Conservation (phyloP, 352 stramenopile species). For the Thalassiosira delicatula region DNA sequence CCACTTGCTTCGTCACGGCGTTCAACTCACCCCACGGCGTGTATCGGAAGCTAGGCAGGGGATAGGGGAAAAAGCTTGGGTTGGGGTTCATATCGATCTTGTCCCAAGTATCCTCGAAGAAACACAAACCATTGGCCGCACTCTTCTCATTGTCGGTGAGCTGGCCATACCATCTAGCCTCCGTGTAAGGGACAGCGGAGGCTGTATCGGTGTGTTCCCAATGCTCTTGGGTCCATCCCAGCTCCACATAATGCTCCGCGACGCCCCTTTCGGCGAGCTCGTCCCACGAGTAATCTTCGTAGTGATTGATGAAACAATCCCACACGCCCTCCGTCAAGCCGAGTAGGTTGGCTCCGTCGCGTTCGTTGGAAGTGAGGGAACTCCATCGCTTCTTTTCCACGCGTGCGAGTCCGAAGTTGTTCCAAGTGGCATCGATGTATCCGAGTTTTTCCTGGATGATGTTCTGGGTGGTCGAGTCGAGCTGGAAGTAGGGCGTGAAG, state of each 20-base stretch:
- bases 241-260: not conserved
- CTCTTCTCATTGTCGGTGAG: conserved; percentile 5
- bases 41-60: conserved; percentile 56
- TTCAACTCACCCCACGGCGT: conserved; percentile 46
- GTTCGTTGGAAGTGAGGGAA: not conserved
- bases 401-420: conserved; percentile 10
- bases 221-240: conserved; percentile 6
- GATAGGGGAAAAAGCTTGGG: conserved; percentile 15
- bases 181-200: too few relatives aligned
- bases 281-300: conserved; percentile 33
- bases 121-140: conserved; percentile 28
- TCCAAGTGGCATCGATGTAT: conserved; percentile 41
- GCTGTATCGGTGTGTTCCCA: not conserved
- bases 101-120: conserved; percentile 32
- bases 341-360: conserved; percentile 1
- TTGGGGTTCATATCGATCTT: conserved; percentile 4
- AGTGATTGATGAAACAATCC: conserved; percentile 70
- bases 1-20: conserved; percentile 9
- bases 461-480: not conserved
- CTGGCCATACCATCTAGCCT: not conserved
- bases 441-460: conserved; percentile 21
- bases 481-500: not conserved
- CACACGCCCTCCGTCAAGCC: conserved; percentile 35
- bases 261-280: conserved; percentile 13
- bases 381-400: conserved; percentile 31